These are phyloP conservation scores for Phytopythium mirpurense DNA, from an alignment of 352 stramenopile species.

Conservation along the genomic window DNA sequence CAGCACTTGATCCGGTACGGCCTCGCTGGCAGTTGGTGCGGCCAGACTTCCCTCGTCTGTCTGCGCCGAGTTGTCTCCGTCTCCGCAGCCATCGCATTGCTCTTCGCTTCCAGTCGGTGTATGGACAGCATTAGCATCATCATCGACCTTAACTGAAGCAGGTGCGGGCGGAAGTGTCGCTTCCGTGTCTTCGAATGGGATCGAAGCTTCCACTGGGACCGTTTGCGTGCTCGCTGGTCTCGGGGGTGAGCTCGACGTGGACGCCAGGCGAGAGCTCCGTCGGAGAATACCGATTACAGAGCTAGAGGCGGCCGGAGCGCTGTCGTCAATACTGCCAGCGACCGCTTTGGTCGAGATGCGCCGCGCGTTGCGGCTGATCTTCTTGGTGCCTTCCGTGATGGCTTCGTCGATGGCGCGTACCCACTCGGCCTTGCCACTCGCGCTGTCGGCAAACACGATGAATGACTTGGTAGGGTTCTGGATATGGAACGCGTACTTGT, in stretches of 20 bases:
- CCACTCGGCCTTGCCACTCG: constrained; percentile 68
- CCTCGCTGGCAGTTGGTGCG: background rate
- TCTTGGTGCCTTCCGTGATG: constrained; percentile 66
- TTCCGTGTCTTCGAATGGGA: background rate
- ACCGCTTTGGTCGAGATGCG: constrained; percentile 43
- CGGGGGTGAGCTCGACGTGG: constrained; percentile 17
- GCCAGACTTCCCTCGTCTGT: background rate
- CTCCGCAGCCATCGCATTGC: background rate
- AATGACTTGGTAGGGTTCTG: constrained; percentile 84
- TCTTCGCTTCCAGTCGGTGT: background rate
- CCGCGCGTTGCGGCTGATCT: constrained; percentile 64
- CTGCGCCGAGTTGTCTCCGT: background rate
- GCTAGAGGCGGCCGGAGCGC: constrained; percentile 16
- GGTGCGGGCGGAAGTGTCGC: background rate
- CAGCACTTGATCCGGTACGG: background rate
- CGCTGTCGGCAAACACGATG: constrained; percentile 70
- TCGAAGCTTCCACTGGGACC: background rate
- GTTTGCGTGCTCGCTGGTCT: background rate
- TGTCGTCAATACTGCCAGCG: background rate
- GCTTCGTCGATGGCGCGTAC: constrained; percentile 78
- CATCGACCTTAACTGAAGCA: background rate
- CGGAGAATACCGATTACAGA: constrained; percentile 55
- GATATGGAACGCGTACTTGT: constrained; percentile 82
- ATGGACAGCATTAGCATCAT: no score
- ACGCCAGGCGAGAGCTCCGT: constrained; percentile 39